Evolutionary conservation across 805 yeast genomes (phyloP), one percentile per base, ranked within the genome.

Genomic region (Candida nonsorbophila): DNA sequence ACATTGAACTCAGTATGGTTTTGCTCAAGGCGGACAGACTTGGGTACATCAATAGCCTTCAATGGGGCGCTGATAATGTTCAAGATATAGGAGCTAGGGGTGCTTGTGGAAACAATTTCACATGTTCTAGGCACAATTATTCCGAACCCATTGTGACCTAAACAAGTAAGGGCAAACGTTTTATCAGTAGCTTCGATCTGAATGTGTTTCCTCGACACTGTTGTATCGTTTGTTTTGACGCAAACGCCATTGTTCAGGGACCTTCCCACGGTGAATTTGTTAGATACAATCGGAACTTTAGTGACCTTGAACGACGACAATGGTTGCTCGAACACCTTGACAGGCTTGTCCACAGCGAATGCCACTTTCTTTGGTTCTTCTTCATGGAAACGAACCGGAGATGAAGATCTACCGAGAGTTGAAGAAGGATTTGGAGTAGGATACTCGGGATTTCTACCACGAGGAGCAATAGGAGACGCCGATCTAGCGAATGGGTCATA

Each of bases 81-180:
- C 7, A 55, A 32, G 7, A 42, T 38, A 30, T 42, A 58, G 20
- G 49, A 41, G 24, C 45, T 41, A 8, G 39, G 33, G 7, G 41
- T 30, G 22, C 43, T 44, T 10, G 52, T 42, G 4, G 48, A 45
- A 29, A 37, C 44, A 11, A 64, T 62, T 10, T 45, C 42, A 30
- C 69, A 64, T 11, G 57, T 44, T 30, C 51, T 55, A 0, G 95
- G 92, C 22, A 85, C 70, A 4, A 72, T 64, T 12, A 87, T 71
- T 7, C 72, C 68, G 28, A 84, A 58, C 7, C 97, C 96, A 52
- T 90, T 90, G 57, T 77, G 72, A 3, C 97, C 97, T 31, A 76
- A 53, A 53, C 97, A 90, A 25, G 71, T 71, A 28, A 90, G 51
- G 10, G 57, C 61, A 25, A 85, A 51, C 19, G 70, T 58, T 7